phyloP scores from a whole-genome alignment of 2,329 filamentous ascomycete genomes.

The Cercospora brassicicola region DNA sequence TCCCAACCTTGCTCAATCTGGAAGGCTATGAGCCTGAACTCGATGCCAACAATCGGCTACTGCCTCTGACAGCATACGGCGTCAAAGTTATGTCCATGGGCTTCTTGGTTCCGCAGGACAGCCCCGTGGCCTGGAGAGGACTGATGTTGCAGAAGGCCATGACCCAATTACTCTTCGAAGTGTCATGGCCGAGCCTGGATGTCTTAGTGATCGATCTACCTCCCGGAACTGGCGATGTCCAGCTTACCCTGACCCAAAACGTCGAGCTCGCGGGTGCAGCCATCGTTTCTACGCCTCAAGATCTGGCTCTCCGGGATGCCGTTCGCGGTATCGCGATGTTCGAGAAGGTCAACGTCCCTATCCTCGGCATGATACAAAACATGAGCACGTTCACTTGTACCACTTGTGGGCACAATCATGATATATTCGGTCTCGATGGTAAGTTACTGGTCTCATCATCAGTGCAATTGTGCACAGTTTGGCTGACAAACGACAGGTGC shows the following conservation, averaged over 20 bases:
- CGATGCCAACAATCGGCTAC: slow-evolving; percentile 64
- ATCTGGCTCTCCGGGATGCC: slow-evolving; percentile 87
- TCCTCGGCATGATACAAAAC: slow-evolving; percentile 87
- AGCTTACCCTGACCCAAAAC: slow-evolving; percentile 95
- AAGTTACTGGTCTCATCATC: not conserved
- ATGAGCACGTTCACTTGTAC: slow-evolving; percentile 85
- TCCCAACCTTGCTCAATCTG: slow-evolving; percentile 79
- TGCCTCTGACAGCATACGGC: slow-evolving; percentile 91
- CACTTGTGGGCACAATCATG: slow-evolving; percentile 46
- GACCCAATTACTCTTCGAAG: slow-evolving; percentile 91
- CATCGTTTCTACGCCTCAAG: slow-evolving; percentile 91
- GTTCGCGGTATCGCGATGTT: slow-evolving; percentile 93
- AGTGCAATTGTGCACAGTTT: not conserved
- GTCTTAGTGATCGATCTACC: slow-evolving; percentile 87
- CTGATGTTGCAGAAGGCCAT: slow-evolving; percentile 98
- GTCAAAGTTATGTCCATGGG: slow-evolving; percentile 99
- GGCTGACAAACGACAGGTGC: slow-evolving; percentile 54
- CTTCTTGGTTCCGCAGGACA: slow-evolving; percentile 76
- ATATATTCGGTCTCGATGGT: slow-evolving; percentile 43
- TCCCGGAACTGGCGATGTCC: slow-evolving; percentile 91
- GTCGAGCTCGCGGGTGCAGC: slow-evolving; percentile 74
- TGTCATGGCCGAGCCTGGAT: slow-evolving; percentile 89
- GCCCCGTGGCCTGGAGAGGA: slow-evolving; percentile 90
- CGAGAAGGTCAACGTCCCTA: slow-evolving; percentile 74
- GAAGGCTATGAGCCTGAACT: slow-evolving; percentile 39